Conservation (phyloP, 2,329 filamentous ascomycete species). For the Pleoardoris graminearum region DNA sequence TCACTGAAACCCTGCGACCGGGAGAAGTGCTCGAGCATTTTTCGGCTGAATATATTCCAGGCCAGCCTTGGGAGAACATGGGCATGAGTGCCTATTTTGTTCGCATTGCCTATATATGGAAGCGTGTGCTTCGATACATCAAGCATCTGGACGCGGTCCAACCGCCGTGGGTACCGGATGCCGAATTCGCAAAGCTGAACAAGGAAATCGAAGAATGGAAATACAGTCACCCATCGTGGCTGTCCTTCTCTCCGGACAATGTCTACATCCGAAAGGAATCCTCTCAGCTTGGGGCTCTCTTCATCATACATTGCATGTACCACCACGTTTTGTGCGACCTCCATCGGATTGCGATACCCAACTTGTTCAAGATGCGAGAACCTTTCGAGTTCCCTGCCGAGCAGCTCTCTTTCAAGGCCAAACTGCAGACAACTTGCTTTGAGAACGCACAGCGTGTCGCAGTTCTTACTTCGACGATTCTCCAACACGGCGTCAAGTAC, state of each 20-base stretch:
- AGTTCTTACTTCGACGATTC: slow-evolving; percentile 29
- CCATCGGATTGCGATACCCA: slow-evolving; percentile 36
- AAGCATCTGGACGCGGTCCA: slow-evolving; percentile 39
- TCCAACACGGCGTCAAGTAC: slow-evolving; percentile 38
- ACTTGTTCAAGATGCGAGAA: slow-evolving; percentile 37
- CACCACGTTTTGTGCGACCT: slow-evolving; percentile 40
- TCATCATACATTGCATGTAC: slow-evolving; percentile 42
- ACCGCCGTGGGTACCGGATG: slow-evolving; percentile 33
- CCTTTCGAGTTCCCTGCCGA: slow-evolving; percentile 33
- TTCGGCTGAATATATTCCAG: slow-evolving; percentile 27
- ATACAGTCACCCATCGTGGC: slow-evolving; percentile 33
- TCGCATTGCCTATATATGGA: slow-evolving; percentile 39
- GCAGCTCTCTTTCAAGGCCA: slow-evolving; percentile 29
- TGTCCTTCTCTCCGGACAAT: slow-evolving; percentile 40
- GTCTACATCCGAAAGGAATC: slow-evolving; percentile 41
- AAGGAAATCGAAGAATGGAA: slow-evolving; percentile 34
- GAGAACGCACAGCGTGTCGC: slow-evolving; percentile 38
- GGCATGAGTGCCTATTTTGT: slow-evolving; percentile 40
- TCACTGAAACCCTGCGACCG: slow-evolving; percentile 33
- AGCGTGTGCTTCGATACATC: slow-evolving; percentile 36
- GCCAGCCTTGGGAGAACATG: slow-evolving; percentile 35
- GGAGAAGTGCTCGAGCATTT: slow-evolving; percentile 32
- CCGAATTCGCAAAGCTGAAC: slow-evolving; percentile 32
- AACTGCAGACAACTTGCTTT: slow-evolving; percentile 34
- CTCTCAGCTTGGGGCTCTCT: slow-evolving; percentile 36